Conservation (phyloP, 345 rosid genomes). For the Mangifera indica region DNA sequence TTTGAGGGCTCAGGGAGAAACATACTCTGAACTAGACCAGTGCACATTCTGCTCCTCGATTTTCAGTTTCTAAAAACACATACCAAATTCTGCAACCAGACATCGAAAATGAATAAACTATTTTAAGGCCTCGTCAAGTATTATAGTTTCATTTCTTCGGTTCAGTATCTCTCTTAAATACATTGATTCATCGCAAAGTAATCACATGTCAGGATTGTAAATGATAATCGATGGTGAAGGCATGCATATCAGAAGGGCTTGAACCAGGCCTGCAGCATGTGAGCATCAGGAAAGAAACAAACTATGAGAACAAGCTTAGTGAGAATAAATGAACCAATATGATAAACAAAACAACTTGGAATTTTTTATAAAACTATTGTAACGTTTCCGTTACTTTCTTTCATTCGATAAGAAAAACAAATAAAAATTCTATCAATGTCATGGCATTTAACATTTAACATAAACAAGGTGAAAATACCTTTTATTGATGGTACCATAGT, state of each 20-base stretch:
- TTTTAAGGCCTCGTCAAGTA: background rate
- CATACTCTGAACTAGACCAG: background rate
- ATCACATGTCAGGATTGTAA: constrained; percentile 51
- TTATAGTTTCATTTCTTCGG: too few species aligned
- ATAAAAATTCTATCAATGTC: too few species aligned
- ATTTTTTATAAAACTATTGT: background rate
- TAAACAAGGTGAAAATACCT: constrained; percentile 39
- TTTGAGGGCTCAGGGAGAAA: background rate
- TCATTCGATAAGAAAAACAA: too few species aligned
- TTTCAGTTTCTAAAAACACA: background rate
- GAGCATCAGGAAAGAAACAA: constrained; percentile 15
- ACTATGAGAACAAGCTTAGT: constrained; percentile 7
- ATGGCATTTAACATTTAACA: too few species aligned
- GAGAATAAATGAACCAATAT: background rate
- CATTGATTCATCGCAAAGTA: background rate
- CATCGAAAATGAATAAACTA: background rate
- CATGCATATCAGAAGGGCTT: constrained; percentile 80
- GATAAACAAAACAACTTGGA: background rate
- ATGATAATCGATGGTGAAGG: constrained; percentile 78
- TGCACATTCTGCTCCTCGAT: background rate
- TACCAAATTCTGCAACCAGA: constrained; percentile 1
- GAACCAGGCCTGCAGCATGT: constrained; percentile 78
- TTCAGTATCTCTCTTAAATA: too few species aligned
- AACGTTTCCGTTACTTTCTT: background rate
- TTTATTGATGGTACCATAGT: constrained; percentile 89